A percentile compares a stretch with the other conserved stretches of the same genome.
phyloP scores from a whole-genome alignment of 2,329 filamentous ascomycete species.

The Fusarium algeriense region DNA sequence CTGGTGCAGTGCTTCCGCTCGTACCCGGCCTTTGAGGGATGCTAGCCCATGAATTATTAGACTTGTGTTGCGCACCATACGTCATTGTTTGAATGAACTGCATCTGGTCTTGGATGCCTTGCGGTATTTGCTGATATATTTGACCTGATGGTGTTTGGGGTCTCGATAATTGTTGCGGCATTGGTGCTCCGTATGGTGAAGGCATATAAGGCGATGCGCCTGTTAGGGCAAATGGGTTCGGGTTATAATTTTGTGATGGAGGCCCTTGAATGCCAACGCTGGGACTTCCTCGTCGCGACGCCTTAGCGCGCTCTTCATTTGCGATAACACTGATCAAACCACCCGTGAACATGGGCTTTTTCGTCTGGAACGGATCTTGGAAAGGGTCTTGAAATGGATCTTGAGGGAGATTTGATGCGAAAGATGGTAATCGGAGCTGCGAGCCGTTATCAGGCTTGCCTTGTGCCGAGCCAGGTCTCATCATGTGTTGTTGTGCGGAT shows the following conservation, averaged over 20 bases:
- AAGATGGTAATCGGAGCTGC: slow-evolving; percentile 27
- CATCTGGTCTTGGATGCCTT: slow-evolving; percentile 21
- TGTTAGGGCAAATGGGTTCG: neutral
- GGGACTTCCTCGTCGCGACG: slow-evolving; percentile 22
- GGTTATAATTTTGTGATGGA: too few relatives aligned
- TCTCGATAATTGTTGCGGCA: slow-evolving; percentile 5
- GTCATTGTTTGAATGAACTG: slow-evolving; percentile 16
- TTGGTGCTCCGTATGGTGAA: slow-evolving; percentile 12
- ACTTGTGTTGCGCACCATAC: neutral
- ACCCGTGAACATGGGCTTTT: slow-evolving; percentile 25
- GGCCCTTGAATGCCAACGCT: slow-evolving; percentile 15
- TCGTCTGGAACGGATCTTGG: slow-evolving; percentile 1
- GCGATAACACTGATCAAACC: slow-evolving; percentile 33
- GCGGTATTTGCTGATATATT: slow-evolving; percentile 16
- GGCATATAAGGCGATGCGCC: slow-evolving; percentile 8
- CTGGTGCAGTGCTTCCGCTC: neutral
- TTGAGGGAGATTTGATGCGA: slow-evolving; percentile 31
- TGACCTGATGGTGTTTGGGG: slow-evolving; percentile 7
- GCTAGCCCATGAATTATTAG: neutral
- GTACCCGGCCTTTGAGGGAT: neutral
- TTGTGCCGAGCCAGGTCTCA: slow-evolving; percentile 36
- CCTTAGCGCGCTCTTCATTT: slow-evolving; percentile 30
- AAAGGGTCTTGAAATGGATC: slow-evolving; percentile 31
- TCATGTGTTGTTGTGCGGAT: slow-evolving; percentile 23
- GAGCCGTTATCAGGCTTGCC: neutral